Evolutionary conservation across 2,329 filamentous ascomycete species (phyloP).

Genomic region (Raffaelea ambrosiae): DNA sequence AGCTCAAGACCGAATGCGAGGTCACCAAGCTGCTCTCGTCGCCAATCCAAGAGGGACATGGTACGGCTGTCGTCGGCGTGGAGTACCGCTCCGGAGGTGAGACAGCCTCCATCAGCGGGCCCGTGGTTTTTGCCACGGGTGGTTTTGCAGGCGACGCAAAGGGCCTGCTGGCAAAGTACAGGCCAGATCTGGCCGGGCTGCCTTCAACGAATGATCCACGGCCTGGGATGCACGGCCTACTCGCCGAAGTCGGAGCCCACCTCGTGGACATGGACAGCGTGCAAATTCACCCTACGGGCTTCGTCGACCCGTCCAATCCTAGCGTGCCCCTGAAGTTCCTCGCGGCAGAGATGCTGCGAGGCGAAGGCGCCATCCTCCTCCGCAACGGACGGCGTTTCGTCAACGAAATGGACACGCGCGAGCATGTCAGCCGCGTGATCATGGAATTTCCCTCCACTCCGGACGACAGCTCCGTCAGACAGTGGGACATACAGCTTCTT

Average conservation of each 20-base stretch:
- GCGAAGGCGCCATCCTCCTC: slow-evolving; percentile 92
- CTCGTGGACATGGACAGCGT: slow-evolving; percentile 99
- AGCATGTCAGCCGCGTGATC: slow-evolving; percentile 99
- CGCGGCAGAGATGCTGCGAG: slow-evolving; percentile 94
- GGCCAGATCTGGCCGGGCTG: slow-evolving; percentile 84
- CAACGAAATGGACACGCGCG: slow-evolving; percentile 94
- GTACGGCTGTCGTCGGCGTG: slow-evolving; percentile 62
- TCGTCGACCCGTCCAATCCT: slow-evolving; percentile 96
- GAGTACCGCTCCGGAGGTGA: slow-evolving; percentile 77
- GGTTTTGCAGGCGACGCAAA: slow-evolving; percentile 95
- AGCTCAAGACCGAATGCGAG: slow-evolving; percentile 40
- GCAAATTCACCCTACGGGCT: slow-evolving; percentile 94
- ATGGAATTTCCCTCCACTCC: background rate
- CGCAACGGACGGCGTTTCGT: slow-evolving; percentile 91
- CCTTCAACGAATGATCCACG: slow-evolving; percentile 69
- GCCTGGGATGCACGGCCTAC: slow-evolving; percentile 55
- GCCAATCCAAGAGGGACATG: background rate
- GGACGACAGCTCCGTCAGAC: background rate
- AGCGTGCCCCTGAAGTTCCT: slow-evolving; percentile 97
- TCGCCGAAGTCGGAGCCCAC: slow-evolving; percentile 85
- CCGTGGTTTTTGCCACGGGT: slow-evolving; percentile 89
- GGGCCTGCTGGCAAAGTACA: slow-evolving; percentile 86
- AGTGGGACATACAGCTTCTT: slow-evolving; percentile 87
- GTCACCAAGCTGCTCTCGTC: slow-evolving; percentile 41
- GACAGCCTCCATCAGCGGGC: slow-evolving; percentile 63